Base-by-base conservation (phyloP, 140 eudicot species). In the Oenanthe javanica region DNA sequence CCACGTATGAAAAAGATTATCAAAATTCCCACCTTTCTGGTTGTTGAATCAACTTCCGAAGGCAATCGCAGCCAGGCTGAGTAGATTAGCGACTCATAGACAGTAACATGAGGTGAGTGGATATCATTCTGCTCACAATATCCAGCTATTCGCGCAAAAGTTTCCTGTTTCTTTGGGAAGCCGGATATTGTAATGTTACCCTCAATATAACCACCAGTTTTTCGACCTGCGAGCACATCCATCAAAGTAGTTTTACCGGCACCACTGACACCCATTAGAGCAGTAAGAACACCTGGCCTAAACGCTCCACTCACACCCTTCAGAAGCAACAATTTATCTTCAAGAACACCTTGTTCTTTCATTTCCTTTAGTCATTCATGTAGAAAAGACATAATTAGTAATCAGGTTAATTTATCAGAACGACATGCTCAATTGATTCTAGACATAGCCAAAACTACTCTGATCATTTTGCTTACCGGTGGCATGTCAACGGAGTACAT, bases 401-500 rank as follows among this genome's bases (percentile, higher is more conserved):
- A 70, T 27, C 75, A 70, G 45, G 8, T 70, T 70, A 70, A 31
- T 70, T 70, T 23, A 70, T 27, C 19, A 70, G 13, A 70, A 70
- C 48, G 18, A 40, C 15, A 72, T 40, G 76, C 49, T 72, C 13
- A 36, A 19, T n/a, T 43, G 36, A 72, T 38, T 72, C 76, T 42
- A 18, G 12, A 42, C 52, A 18, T 23, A 72, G 51, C 25, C 38
- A 25, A 18, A n/a, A 72, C 77, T 40, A 74, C 10, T 45, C 18
- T 75, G 51, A 63, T 45, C 21, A 36, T 57, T 21, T 48, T 25
- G 77, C 77, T 48, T 83, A 93, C 97, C 88, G 55, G 86, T 38
- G 98, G 98, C 98, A 93, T 93, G 84, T 93, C 95, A 45, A 93
- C 95, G 0, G 95, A 87, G 84, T 93, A 93, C 85, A 80, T 89